A percentile compares a stretch with the other conserved stretches of the same genome.
Evolutionary conservation across 2,329 filamentous ascomycete genomes (phyloP).

Genomic region (Diaporthe sp.): DNA sequence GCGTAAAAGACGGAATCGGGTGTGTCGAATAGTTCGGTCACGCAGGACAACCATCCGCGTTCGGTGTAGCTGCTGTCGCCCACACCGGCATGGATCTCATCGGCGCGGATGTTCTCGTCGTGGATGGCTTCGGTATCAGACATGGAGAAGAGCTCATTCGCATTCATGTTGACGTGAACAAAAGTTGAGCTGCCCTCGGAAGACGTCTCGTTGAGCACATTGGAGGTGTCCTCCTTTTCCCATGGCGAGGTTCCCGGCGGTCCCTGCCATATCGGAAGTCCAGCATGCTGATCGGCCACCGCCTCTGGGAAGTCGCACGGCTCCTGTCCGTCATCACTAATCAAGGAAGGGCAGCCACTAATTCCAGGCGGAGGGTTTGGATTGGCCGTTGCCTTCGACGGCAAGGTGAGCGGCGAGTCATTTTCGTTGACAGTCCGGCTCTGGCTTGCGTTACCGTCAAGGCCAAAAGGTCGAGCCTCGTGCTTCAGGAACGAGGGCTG

Average conservation of each 20-base stretch:
- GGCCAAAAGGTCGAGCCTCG: not conserved
- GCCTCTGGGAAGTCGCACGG: not conserved
- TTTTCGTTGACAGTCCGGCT: not conserved
- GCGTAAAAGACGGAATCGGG: not conserved
- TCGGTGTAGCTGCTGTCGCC: not conserved
- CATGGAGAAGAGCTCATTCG: not conserved
- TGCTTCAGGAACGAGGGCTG: not conserved
- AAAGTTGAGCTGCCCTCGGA: not conserved
- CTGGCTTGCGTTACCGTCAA: not conserved
- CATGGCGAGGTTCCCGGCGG: not conserved
- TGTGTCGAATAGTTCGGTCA: too few species aligned
- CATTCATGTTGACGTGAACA: not conserved
- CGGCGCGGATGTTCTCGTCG: not conserved
- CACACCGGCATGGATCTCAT: not conserved
- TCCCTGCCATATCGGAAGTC: not conserved
- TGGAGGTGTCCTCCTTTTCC: not conserved
- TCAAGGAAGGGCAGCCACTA: constrained; percentile 10
- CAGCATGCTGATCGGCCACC: not conserved
- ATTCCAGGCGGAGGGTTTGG: not conserved
- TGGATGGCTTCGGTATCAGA: not conserved
- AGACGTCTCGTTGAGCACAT: not conserved
- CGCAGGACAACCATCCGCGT: not conserved
- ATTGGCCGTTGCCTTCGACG: not conserved
- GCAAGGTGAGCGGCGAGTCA: not conserved
- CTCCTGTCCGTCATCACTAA: constrained; percentile 10